These are phyloP conservation scores for Torulaspora gathmanii DNA, from an alignment of 805 yeast genomes.

Conservation along the genomic window DNA sequence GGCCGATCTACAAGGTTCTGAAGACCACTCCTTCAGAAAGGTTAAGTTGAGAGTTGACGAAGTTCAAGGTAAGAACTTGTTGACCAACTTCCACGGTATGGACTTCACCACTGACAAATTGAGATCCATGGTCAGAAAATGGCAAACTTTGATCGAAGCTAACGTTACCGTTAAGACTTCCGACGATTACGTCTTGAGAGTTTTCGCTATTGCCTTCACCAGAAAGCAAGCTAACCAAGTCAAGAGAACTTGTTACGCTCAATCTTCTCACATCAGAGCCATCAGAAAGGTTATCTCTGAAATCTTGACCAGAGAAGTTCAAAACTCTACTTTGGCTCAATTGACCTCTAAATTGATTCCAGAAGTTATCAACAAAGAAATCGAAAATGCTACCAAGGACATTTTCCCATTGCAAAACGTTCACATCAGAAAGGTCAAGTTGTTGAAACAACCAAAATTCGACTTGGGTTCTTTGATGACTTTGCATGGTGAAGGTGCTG, in stretches of 20 bases:
- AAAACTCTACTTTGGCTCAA: conserved; percentile 92
- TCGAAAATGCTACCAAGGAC: conserved; percentile 90
- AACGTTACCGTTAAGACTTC: conserved; percentile 97
- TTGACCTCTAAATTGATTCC: conserved; percentile 96
- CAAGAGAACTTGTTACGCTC: conserved; percentile 97
- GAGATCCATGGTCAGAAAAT: conserved; percentile 96
- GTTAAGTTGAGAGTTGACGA: conserved; percentile 97
- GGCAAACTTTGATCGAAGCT: conserved; percentile 98
- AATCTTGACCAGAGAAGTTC: conserved; percentile 93
- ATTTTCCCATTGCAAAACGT: conserved; percentile 98
- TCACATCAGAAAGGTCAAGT: conserved; percentile 97
- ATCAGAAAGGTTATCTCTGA: conserved; percentile 96
- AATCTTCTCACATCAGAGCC: conserved; percentile 94
- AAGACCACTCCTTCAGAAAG: conserved; percentile 98
- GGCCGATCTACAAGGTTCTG: conserved; percentile 98
- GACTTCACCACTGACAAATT: conserved; percentile 97
- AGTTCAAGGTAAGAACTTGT: conserved; percentile 97
- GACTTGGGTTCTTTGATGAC: conserved; percentile 94
- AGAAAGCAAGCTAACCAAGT: conserved; percentile 95
- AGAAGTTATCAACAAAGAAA: conserved; percentile 98
- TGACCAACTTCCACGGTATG: conserved; percentile 99
- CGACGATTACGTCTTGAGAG: conserved; percentile 94
- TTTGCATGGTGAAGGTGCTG: conserved; percentile 92
- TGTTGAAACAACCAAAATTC: conserved; percentile 97
- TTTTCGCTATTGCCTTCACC: conserved; percentile 97